phyloP scores from a whole-genome alignment of 2,329 filamentous ascomycete genomes.

The Neofusicoccum laricinum region DNA sequence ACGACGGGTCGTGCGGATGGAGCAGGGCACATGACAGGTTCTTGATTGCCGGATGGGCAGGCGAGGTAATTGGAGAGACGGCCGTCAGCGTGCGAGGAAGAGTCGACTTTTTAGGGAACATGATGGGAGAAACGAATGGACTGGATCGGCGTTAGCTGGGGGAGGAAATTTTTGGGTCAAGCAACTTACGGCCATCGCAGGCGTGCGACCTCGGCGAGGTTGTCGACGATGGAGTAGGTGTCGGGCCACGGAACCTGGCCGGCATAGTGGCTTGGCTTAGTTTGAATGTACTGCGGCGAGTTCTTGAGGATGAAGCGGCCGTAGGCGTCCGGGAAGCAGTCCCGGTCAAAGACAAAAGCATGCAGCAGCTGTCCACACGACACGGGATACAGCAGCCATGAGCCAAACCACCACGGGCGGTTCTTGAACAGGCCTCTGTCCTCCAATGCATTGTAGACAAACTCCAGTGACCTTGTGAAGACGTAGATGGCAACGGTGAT shows the following conservation, averaged over 20 bases:
- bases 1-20: slow-evolving; percentile 85
- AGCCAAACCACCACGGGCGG: slow-evolving; percentile 64
- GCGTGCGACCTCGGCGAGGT: slow-evolving; percentile 74
- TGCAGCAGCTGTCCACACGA: slow-evolving; percentile 50
- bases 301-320: slow-evolving; percentile 65
- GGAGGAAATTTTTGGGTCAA: neutral
- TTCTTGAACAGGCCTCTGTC: slow-evolving; percentile 63
- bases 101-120: slow-evolving; percentile 68
- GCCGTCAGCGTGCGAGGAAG: slow-evolving; percentile 64
- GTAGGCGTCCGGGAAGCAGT: slow-evolving; percentile 55
- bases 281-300: slow-evolving; percentile 76
- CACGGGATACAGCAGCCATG: slow-evolving; percentile 51
- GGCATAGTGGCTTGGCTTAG: slow-evolving; percentile 67
- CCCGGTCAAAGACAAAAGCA: slow-evolving; percentile 51
- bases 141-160: slow-evolving; percentile 41
- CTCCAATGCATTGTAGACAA: slow-evolving; percentile 79
- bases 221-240: slow-evolving; percentile 74
- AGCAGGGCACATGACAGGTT: slow-evolving; percentile 85
- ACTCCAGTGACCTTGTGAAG: slow-evolving; percentile 78
- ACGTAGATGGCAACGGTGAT: slow-evolving; percentile 79
- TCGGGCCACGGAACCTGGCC: slow-evolving; percentile 68
- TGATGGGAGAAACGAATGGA: slow-evolving; percentile 76
- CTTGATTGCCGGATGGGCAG: slow-evolving; percentile 82
- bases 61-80: slow-evolving; percentile 74
- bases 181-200: slow-evolving; percentile 75